Evolutionary conservation across 2,329 filamentous ascomycete genomes (phyloP).

Genomic region (Aspergillus pseudoglaucus): DNA sequence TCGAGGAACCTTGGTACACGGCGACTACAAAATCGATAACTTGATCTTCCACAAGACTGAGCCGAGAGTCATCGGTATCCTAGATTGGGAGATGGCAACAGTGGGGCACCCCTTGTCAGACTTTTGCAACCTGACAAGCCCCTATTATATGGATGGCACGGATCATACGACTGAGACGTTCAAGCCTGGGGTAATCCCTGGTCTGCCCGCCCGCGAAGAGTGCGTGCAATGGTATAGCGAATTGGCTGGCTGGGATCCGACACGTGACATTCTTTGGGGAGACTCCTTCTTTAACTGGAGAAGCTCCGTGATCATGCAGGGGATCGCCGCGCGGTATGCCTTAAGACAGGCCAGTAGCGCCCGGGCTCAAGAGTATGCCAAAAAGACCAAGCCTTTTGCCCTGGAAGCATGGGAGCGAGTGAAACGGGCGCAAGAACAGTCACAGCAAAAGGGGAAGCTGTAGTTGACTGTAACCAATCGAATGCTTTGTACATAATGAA

Average conservation of each 20-base stretch:
- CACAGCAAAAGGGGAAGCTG: constrained; percentile 37
- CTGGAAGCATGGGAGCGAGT: constrained; percentile 73
- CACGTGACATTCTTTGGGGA: constrained; percentile 53
- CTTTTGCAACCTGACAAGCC: constrained; percentile 65
- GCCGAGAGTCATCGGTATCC: constrained; percentile 79
- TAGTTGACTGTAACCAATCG: constrained; percentile 19
- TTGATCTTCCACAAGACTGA: constrained; percentile 84
- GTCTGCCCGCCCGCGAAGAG: constrained; percentile 56
- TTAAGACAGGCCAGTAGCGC: constrained; percentile 82
- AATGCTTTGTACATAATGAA: too few species aligned
- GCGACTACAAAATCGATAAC: constrained; percentile 95
- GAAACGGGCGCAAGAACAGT: constrained; percentile 40
- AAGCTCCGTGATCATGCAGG: constrained; percentile 65
- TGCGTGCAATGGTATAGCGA: constrained; percentile 61
- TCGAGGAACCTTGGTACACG: constrained; percentile 74
- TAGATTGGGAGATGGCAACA: constrained; percentile 99
- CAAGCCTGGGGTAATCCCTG: constrained; percentile 56
- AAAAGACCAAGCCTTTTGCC: constrained; percentile 64
- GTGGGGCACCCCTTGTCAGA: constrained; percentile 94
- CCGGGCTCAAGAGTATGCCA: constrained; percentile 66
- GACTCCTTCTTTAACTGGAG: constrained; percentile 58
- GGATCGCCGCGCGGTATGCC: constrained; percentile 85
- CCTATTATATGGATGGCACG: constrained; percentile 30
- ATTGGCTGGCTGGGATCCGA: constrained; percentile 65
- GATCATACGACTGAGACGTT: constrained; percentile 46